phyloP scores from a whole-genome alignment of 345 rosid species.

The sweet orange (Citrus sinensis) region DNA sequence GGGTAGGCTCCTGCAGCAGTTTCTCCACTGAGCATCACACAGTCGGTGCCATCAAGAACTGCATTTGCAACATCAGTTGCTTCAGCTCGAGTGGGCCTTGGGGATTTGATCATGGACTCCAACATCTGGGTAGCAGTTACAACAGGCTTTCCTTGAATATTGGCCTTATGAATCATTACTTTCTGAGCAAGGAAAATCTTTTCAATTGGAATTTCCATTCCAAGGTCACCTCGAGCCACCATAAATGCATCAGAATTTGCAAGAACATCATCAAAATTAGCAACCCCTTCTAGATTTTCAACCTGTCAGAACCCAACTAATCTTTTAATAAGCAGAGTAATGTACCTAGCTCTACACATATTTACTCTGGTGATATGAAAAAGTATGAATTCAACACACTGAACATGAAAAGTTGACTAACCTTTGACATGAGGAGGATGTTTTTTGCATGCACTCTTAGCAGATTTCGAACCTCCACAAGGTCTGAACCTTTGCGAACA shows the following conservation, averaged over 20 bases:
- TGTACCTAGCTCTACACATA: too few relatives aligned
- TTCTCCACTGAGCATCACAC: slow-evolving; percentile 77
- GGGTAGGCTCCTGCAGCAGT: slow-evolving; percentile 76
- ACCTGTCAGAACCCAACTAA: slow-evolving; percentile 32
- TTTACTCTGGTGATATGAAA: too few relatives aligned
- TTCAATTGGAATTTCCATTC: slow-evolving; percentile 78
- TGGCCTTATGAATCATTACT: slow-evolving; percentile 60
- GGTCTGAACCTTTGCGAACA: slow-evolving; percentile 63
- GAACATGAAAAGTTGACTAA: background rate
- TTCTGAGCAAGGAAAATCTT: slow-evolving; percentile 74
- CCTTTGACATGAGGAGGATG: slow-evolving; percentile 64
- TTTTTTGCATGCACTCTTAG: slow-evolving; percentile 41
- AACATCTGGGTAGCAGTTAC: slow-evolving; percentile 60
- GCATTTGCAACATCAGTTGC: slow-evolving; percentile 82
- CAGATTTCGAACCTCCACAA: slow-evolving; percentile 41
- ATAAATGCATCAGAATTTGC: slow-evolving; percentile 71
- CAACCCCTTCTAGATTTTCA: slow-evolving; percentile 74
- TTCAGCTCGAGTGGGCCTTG: slow-evolving; percentile 73
- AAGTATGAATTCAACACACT: too few relatives aligned
- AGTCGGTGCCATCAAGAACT: slow-evolving; percentile 71
- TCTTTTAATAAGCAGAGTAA: too few relatives aligned
- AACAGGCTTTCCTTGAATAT: slow-evolving; percentile 61
- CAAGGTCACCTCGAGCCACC: slow-evolving; percentile 79
- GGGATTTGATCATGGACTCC: slow-evolving; percentile 70
- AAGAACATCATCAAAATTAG: slow-evolving; percentile 52